These are phyloP conservation scores for Nemania serpens DNA, from an alignment of 2,329 filamentous ascomycete species.

Conservation along the genomic window DNA sequence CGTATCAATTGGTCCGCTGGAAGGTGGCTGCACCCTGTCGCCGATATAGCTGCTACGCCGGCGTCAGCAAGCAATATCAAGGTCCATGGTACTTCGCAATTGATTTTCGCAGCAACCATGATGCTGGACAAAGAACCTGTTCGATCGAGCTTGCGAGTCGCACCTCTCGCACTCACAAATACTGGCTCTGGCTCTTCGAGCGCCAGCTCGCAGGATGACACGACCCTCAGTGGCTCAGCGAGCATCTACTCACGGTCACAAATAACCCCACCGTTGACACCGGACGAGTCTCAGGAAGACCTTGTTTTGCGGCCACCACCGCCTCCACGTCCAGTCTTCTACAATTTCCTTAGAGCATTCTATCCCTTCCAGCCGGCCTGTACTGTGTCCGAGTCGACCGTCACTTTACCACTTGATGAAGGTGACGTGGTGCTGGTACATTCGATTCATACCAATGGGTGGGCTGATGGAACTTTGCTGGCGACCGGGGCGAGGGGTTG, in stretches of 20 bases:
- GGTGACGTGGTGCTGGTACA: constrained; percentile 94
- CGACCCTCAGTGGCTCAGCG: constrained; percentile 38
- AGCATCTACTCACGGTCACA: constrained; percentile 59
- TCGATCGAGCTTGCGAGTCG: constrained; percentile 65
- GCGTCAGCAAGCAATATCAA: constrained; percentile 30
- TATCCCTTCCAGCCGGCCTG: constrained; percentile 87
- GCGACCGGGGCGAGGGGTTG: constrained; percentile 87
- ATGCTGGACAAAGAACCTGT: constrained; percentile 54
- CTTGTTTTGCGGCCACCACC: constrained; percentile 50
- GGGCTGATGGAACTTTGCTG: constrained; percentile 93
- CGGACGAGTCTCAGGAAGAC: constrained; percentile 68
- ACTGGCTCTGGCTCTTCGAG: constrained; percentile 39
- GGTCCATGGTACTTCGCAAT: constrained; percentile 46
- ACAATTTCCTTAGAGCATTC: constrained; percentile 93
- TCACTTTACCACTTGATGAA: constrained; percentile 85
- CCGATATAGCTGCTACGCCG: constrained; percentile 30
- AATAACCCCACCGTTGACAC: constrained; percentile 79
- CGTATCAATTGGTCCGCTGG: constrained; percentile 9
- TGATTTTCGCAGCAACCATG: constrained; percentile 47
- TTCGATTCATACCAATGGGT: constrained; percentile 96
- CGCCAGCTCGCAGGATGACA: constrained; percentile 36
- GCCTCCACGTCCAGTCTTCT: constrained; percentile 69
- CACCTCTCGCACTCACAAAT: constrained; percentile 61
- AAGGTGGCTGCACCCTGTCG: constrained; percentile 12
- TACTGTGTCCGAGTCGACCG: constrained; percentile 78